Evolutionary conservation across 2,329 filamentous ascomycete species (phyloP).

Genomic region (Sporothrix mexicana): DNA sequence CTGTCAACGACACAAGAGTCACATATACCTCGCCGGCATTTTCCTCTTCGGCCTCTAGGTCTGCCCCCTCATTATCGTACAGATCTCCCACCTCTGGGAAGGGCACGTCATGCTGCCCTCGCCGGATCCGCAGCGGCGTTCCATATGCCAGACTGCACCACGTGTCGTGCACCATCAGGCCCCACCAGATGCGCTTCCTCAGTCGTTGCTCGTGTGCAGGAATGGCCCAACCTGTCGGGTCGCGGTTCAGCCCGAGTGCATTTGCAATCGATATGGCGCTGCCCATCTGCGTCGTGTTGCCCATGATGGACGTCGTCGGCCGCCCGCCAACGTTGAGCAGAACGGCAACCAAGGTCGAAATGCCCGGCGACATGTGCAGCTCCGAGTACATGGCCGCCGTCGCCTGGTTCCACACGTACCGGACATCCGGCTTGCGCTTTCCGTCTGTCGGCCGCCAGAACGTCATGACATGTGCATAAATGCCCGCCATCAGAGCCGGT

Average conservation of each 20-base stretch:
- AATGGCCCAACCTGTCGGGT: slow-evolving; percentile 60
- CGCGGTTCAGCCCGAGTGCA: slow-evolving; percentile 60
- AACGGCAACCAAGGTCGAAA: slow-evolving; percentile 63
- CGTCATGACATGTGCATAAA: slow-evolving; percentile 63
- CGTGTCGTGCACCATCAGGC: slow-evolving; percentile 58
- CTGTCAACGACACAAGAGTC: slow-evolving; percentile 53
- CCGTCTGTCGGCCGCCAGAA: slow-evolving; percentile 61
- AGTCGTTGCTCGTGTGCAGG: slow-evolving; percentile 56
- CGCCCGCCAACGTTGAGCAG: slow-evolving; percentile 65
- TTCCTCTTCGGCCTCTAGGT: not conserved
- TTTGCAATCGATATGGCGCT: slow-evolving; percentile 59
- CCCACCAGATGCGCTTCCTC: slow-evolving; percentile 63
- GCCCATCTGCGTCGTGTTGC: slow-evolving; percentile 59
- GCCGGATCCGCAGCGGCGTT: slow-evolving; percentile 56
- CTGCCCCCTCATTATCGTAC: not conserved
- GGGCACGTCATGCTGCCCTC: slow-evolving; percentile 56
- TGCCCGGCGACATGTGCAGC: slow-evolving; percentile 58
- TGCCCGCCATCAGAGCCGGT: slow-evolving; percentile 60
- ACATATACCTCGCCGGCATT: slow-evolving; percentile 47
- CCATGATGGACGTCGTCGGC: slow-evolving; percentile 64
- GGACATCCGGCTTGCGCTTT: slow-evolving; percentile 60
- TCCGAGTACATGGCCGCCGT: slow-evolving; percentile 66
- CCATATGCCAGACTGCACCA: slow-evolving; percentile 62
- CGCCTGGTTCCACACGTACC: slow-evolving; percentile 68
- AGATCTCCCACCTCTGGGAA: slow-evolving; percentile 32